Conservation (phyloP, 257 asterid genomes). For the Penstemon newberryi region DNA sequence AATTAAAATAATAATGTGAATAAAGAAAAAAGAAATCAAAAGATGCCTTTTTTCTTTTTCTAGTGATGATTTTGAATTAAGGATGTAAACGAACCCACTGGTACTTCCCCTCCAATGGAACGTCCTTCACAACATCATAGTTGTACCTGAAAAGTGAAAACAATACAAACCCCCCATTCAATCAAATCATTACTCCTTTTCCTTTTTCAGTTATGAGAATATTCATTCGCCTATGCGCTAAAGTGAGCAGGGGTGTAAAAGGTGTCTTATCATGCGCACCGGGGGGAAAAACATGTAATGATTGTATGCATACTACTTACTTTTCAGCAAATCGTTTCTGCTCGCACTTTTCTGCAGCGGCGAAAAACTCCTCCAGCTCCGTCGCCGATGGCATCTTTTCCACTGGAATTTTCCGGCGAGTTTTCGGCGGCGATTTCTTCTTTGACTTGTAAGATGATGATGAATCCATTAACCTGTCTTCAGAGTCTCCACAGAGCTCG, state of each 20-base stretch:
- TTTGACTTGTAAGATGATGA: constrained; percentile 8
- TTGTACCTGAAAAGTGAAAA: constrained; percentile 63
- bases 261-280: constrained; percentile 42
- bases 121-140: constrained; percentile 71
- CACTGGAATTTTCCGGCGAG: constrained; percentile 30
- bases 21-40: constrained; percentile 22
- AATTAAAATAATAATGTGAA: neutral
- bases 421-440: constrained; percentile 35
- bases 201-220: constrained; percentile 38
- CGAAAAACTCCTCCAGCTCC: constrained; percentile 80
- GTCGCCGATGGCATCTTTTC: constrained; percentile 52
- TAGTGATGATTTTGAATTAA: constrained; percentile 34
- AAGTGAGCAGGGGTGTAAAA: constrained; percentile 34
- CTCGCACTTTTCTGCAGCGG: constrained; percentile 67
- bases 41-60: constrained; percentile 39
- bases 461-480: constrained; percentile 24
- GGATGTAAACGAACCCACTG: constrained; percentile 73
- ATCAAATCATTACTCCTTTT: constrained; percentile 35
- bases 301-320: constrained; percentile 49
- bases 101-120: constrained; percentile 81
- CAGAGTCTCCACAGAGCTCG: constrained; percentile 50
- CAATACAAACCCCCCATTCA: constrained; percentile 28
- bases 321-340: constrained; percentile 68
- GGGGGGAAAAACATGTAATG: constrained; percentile 23
- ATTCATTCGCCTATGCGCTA: constrained; percentile 36